These are phyloP conservation scores for Rhizopus delemar DNA, from an alignment of 371 early-diverging fungal genomes.

Conservation along the genomic window DNA sequence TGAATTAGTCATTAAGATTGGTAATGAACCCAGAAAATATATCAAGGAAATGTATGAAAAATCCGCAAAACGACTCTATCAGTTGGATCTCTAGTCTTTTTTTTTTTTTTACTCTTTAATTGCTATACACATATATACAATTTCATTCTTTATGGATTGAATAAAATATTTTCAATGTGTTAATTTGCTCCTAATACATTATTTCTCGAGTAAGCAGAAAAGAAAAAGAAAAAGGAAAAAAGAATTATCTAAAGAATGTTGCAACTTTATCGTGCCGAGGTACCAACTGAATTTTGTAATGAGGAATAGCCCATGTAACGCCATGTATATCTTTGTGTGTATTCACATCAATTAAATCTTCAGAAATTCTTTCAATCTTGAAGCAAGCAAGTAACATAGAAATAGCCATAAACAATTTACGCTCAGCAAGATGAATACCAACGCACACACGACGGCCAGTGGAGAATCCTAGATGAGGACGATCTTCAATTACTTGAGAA, in stretches of 20 bases:
- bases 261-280: conserved; percentile 31
- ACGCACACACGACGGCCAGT: conserved; percentile 55
- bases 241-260: conserved; percentile 8
- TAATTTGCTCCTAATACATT: too few species aligned
- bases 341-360: conserved; percentile 21
- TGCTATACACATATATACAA: not conserved
- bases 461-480: conserved; percentile 48
- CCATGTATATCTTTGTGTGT: conserved; percentile 28
- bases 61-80: not conserved
- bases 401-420: conserved; percentile 44
- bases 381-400: conserved; percentile 40
- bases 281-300: conserved; percentile 32
- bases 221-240: too few species aligned
- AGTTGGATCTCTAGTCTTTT: not conserved
- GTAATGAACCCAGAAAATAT: not conserved
- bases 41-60: not conserved
- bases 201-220: too few species aligned
- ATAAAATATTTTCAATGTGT: too few species aligned
- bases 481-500: conserved; percentile 34
- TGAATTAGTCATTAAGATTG: not conserved
- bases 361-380: conserved; percentile 29
- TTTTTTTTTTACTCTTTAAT: not conserved
- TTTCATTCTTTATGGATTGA: not conserved
- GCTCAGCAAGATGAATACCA: conserved; percentile 54
- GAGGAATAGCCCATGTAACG: conserved; percentile 27